Base-by-base conservation (phyloP, 2,329 filamentous ascomycete species). In the Gyromitra esculenta region DNA sequence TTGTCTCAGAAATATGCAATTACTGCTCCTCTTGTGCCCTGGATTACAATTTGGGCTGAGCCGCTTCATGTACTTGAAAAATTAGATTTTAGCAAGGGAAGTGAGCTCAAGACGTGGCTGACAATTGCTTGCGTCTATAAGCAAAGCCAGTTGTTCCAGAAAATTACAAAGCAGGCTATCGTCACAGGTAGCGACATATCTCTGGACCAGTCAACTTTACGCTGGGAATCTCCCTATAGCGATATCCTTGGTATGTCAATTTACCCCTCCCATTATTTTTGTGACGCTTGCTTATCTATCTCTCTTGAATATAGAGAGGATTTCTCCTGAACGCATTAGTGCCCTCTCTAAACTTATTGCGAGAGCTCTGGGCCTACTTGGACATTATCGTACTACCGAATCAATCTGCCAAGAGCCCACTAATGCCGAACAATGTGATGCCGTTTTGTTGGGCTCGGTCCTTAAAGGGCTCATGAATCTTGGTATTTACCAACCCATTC, bases 401-500 rank as follows among this genome's bases (percentile, higher is more conserved):
- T 21, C 48, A 2, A 65, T 64, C 13, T 75, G 72, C 43, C 70
- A 62, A 8, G 54, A 70, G 56, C 37, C 37, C 11, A 54, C 45
- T 13, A 62, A 63, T 31, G 43, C 66, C 0, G 18, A 50, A 7
- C n/a, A 54, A 15, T 75, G 72, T 35, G 65, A 71, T 59, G 56
- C 48, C 7, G 54, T 65, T 8, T 66, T 75, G 5, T 39, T 75
- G 31, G 64, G 50, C 21, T 75, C 72, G 1, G 59, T 71, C 37
- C 50, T 75, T 7, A 70, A 75, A n/a, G 66, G 66, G 1, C 65
- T 70, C 4, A 75, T 75, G 72, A 52, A 39, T 18, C 48, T 75
- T 48, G 59, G 72, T 37, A 18, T 75, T 54, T 75, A 75, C n/a
- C 72, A 71, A 8, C 72, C 72, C 9, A 70, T 75, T n/a, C 72